phyloP scores from a whole-genome alignment of 805 yeast species.

The Kregervanrija fluxuum region DNA sequence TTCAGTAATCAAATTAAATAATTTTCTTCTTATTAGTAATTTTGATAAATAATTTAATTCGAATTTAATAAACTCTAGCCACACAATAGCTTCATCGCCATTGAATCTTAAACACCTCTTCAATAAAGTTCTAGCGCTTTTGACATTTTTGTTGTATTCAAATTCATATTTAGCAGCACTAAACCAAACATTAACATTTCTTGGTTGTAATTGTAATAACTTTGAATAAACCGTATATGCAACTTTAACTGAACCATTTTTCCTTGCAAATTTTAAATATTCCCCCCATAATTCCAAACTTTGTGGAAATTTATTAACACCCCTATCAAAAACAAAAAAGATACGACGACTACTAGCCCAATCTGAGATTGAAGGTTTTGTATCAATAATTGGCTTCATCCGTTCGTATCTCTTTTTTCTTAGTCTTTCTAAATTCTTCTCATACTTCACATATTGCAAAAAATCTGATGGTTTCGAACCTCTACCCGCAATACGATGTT shows the following conservation, averaged over 20 bases:
- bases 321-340: conserved; percentile 76
- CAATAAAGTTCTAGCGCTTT: conserved; percentile 79
- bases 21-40: conserved; percentile 73
- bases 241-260: conserved; percentile 60
- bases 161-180: conserved; percentile 92
- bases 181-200: conserved; percentile 85
- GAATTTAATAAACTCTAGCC: conserved; percentile 83
- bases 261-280: conserved; percentile 62
- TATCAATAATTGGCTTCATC: conserved; percentile 49
- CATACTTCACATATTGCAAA: conserved; percentile 72
- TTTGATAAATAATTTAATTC: conserved; percentile 84
- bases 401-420: conserved; percentile 66
- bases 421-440: conserved; percentile 67
- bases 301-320: conserved; percentile 70
- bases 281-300: conserved; percentile 72
- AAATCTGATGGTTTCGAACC: conserved; percentile 76
- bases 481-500: conserved; percentile 79
- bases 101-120: conserved; percentile 84
- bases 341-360: conserved; percentile 83
- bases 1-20: conserved; percentile 71
- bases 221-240: conserved; percentile 72
- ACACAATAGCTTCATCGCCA: conserved; percentile 59
- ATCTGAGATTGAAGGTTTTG: conserved; percentile 65
- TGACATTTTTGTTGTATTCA: conserved; percentile 80
- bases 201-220: conserved; percentile 82